Base-by-base conservation (phyloP, 2,329 filamentous ascomycete genomes). In the Colletotrichum lentis region DNA sequence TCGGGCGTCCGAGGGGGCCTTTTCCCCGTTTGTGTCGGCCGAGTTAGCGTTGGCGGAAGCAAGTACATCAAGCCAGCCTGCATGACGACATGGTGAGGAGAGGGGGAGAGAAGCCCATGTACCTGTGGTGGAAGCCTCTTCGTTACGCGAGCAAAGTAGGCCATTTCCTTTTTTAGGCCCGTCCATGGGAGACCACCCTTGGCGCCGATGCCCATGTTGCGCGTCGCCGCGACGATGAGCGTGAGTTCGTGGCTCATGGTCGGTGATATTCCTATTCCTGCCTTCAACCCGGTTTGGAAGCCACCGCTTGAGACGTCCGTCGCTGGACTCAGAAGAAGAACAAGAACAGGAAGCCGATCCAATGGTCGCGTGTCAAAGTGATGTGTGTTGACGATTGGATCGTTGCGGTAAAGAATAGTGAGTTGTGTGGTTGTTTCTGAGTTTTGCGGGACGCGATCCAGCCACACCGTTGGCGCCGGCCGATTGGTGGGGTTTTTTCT, bases 201-300 rank as follows among this genome's bases (percentile, higher is more conserved):
- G 54, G 87, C 85, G 67, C 96, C 96, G 74, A 99, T 98, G 77
- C 96, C 96, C 83, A 97, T 92, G 74, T 84, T 88, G 60, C 90
- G 90, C n/a, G 94, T 97, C 20, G 94, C 91, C n/a, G 93, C 95
- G 74, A 97, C 93, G 78, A 98, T 91, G 74, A 97, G 87, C n/a
- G 93, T 97, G 62, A 97, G 83, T 72, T 93, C 90, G 69, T 71
- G 49, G 59, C 54, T 62, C 58, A 71, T 67, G 54, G 44, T 39
- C 2, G 53, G 3, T 2, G 24, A 4, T 37, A 18, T 8, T 49
- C 35, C 11, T 16, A 7, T 11, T 14, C 16, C 11, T 14, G 14
- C 5, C 11, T 27, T 14, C 0, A n/a, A 10, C 27, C 6, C 37
- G 16, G 14, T 47, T n/a, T 27, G 27, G 3, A 39, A 24, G 6